Conservation (phyloP, 2,329 filamentous ascomycete species). For the Cercospora sp. region DNA sequence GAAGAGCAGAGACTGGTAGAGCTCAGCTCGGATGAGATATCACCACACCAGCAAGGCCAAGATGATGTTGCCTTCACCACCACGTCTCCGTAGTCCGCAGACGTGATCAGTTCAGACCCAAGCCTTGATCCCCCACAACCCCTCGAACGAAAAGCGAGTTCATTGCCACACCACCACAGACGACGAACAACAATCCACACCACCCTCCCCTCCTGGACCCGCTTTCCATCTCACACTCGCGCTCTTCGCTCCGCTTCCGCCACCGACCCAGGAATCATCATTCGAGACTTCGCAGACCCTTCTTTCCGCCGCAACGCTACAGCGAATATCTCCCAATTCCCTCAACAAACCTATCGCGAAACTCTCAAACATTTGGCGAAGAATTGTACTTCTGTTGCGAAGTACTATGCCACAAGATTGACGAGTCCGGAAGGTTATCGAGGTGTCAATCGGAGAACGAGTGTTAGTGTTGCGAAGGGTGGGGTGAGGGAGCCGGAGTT, state of each 20-base stretch:
- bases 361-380: conserved; percentile 26
- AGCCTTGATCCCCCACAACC: neutral
- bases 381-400: conserved; percentile 44
- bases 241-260: conserved; percentile 44
- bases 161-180: neutral
- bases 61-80: neutral
- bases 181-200: conserved; percentile 29
- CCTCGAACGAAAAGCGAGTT: neutral
- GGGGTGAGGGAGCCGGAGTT: conserved; percentile 50
- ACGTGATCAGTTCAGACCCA: neutral
- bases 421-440: conserved; percentile 44
- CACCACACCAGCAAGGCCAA: neutral
- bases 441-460: conserved; percentile 49
- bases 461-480: conserved; percentile 43
- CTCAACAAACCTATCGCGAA: conserved; percentile 17
- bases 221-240: conserved; percentile 51
- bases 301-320: neutral
- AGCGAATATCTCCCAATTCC: neutral
- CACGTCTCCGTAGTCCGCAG: conserved; percentile 13
- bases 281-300: conserved; percentile 21
- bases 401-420: conserved; percentile 50
- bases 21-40: neutral
- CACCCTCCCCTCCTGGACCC: conserved; percentile 44
- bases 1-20: neutral
- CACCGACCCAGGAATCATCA: conserved; percentile 42